A percentile compares a stretch with the other conserved stretches of the same genome.
Evolutionary conservation across 805 yeast genomes (phyloP).

Genomic region (Myxozyma neotropica): DNA sequence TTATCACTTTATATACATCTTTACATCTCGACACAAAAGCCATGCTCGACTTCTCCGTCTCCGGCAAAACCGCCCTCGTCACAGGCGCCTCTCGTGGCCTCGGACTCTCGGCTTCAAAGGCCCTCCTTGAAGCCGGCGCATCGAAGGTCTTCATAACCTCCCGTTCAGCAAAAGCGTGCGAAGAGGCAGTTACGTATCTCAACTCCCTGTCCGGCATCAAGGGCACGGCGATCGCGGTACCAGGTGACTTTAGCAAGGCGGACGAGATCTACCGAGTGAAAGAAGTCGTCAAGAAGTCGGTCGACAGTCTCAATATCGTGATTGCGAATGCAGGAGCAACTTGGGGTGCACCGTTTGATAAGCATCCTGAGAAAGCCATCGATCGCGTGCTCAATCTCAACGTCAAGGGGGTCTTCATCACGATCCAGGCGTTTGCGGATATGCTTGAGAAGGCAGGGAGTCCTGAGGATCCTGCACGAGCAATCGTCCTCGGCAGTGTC

Average conservation of each 20-base stretch:
- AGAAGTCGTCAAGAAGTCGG: constrained; percentile 45
- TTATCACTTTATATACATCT: too few relatives aligned
- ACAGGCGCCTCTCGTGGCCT: constrained; percentile 59
- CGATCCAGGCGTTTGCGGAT: constrained; percentile 66
- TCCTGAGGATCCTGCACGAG: constrained; percentile 61
- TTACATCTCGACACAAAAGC: neutral
- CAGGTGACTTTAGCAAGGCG: constrained; percentile 55
- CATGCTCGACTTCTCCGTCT: constrained; percentile 20
- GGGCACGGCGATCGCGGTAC: constrained; percentile 50
- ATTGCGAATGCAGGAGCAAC: constrained; percentile 80
- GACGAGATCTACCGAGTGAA: constrained; percentile 52
- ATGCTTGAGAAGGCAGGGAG: constrained; percentile 56
- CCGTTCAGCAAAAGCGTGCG: constrained; percentile 63
- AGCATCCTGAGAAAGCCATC: constrained; percentile 63
- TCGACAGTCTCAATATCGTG: constrained; percentile 59
- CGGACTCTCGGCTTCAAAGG: constrained; percentile 69
- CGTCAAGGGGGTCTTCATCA: constrained; percentile 66
- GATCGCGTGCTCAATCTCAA: constrained; percentile 66
- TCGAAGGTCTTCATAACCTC: constrained; percentile 63
- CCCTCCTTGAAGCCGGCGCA: constrained; percentile 63
- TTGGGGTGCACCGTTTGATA: constrained; percentile 69
- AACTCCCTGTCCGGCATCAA: constrained; percentile 37
- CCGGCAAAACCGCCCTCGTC: constrained; percentile 27
- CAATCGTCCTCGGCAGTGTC: constrained; percentile 67
- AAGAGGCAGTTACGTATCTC: constrained; percentile 52